phyloP scores from a whole-genome alignment of 306 rosid species.

The Fragaria ananassa region DNA sequence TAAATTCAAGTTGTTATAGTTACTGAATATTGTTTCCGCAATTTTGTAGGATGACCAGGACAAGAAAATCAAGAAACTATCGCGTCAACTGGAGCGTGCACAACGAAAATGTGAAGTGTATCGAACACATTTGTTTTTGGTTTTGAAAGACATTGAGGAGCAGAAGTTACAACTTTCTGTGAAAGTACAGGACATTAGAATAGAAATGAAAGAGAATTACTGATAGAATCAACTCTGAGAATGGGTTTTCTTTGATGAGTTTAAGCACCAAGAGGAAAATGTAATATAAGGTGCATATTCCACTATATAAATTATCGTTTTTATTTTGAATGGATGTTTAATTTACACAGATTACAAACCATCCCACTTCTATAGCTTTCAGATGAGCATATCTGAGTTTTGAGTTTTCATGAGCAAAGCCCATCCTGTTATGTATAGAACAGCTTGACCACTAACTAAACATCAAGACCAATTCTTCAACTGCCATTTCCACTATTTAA shows the following conservation, averaged over 20 bases:
- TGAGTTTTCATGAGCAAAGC: background rate
- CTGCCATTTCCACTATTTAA: background rate
- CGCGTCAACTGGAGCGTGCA: constrained; percentile 36
- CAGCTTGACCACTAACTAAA: background rate
- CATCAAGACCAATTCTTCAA: background rate
- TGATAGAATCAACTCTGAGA: background rate
- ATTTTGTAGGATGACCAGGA: constrained; percentile 42
- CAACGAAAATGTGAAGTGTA: constrained; percentile 47
- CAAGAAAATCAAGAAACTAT: constrained; percentile 41
- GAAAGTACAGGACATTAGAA: constrained; percentile 44
- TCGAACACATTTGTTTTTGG: constrained; percentile 42
- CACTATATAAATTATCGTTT: background rate
- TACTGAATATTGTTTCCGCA: background rate
- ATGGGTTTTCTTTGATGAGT: background rate
- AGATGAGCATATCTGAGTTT: background rate
- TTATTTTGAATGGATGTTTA: background rate
- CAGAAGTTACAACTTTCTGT: constrained; percentile 47
- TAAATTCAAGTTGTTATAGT: background rate
- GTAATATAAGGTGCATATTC: background rate
- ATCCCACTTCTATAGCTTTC: background rate
- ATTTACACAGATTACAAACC: background rate
- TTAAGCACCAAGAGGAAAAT: background rate
- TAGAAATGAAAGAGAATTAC: constrained; percentile 34
- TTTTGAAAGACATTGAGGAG: constrained; percentile 51
- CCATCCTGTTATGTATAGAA: background rate